Conservation (phyloP, 2,329 filamentous ascomycete species). For the Colletotrichum sp. region DNA sequence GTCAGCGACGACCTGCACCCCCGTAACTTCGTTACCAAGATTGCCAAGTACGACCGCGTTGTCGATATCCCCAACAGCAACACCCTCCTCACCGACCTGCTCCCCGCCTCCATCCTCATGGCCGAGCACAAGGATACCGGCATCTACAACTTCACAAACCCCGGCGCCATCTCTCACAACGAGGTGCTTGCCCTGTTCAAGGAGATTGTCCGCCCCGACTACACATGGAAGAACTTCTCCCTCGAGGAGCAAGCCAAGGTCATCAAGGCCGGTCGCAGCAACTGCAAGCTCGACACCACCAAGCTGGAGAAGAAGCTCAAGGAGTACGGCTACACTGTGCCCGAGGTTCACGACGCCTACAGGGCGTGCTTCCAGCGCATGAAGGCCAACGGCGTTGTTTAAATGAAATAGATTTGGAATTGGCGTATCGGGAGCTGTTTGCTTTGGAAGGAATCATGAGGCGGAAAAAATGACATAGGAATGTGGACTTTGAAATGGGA, state of each 20-base stretch:
- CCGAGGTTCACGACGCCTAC: conserved; percentile 68
- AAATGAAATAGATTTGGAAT: conserved; percentile 23
- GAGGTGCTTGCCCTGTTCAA: conserved; percentile 69
- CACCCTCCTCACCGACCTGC: conserved; percentile 68
- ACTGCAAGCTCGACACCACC: conserved; percentile 67
- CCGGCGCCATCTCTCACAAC: conserved; percentile 74
- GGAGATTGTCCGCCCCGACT: conserved; percentile 64
- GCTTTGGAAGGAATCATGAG: background rate
- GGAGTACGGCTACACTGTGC: conserved; percentile 63
- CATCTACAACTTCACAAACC: conserved; percentile 75
- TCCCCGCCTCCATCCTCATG: conserved; percentile 65
- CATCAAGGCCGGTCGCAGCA: conserved; percentile 70
- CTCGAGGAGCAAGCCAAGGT: conserved; percentile 71
- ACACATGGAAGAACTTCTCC: conserved; percentile 70
- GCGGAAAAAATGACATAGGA: background rate
- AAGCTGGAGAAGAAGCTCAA: conserved; percentile 66
- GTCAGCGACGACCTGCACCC: conserved; percentile 71
- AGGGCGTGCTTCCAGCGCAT: conserved; percentile 67
- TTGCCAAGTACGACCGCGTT: conserved; percentile 67
- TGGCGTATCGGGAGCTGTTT: background rate
- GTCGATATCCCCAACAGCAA: conserved; percentile 74
- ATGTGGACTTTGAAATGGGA: background rate
- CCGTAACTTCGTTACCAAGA: conserved; percentile 74
- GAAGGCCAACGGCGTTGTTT: conserved; percentile 60
- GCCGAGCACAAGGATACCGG: conserved; percentile 67